A percentile compares a stretch with the other conserved stretches of the same genome.
Conservation (phyloP, 192 early-diverging fungal genomes). For the Rhizophlyctis rosea region DNA sequence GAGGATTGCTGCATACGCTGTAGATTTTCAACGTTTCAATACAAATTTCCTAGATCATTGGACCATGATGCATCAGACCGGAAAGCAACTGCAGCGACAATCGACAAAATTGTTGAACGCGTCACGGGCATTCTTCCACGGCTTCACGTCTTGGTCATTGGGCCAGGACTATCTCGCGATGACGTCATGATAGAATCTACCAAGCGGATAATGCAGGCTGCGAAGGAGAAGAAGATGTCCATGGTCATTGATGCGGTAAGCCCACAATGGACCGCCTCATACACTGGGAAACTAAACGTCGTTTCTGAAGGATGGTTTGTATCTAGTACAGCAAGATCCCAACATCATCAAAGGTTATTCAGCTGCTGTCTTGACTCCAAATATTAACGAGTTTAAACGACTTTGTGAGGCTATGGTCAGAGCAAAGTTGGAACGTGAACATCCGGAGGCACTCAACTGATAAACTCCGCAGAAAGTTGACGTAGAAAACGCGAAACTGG, state of each 20-base stretch:
- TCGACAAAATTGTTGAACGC: slow-evolving; percentile 32
- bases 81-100: slow-evolving; percentile 6
- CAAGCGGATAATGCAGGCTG: slow-evolving; percentile 63
- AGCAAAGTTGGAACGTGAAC: neutral
- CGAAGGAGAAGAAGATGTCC: slow-evolving; percentile 55
- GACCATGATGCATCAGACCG: slow-evolving; percentile 20
- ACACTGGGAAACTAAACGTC: no score
- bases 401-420: slow-evolving; percentile 60
- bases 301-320: slow-evolving; percentile 81
- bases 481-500: slow-evolving; percentile 26
- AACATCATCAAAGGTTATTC: slow-evolving; percentile 68
- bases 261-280: no score
- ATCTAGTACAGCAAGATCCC: slow-evolving; percentile 68
- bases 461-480: slow-evolving; percentile 15
- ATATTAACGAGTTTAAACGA: slow-evolving; percentile 78
- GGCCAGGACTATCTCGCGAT: slow-evolving; percentile 88
- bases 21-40: no score
- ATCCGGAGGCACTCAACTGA: neutral
- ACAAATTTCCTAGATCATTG: slow-evolving; percentile 14
- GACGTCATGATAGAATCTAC: slow-evolving; percentile 62
- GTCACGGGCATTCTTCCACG: slow-evolving; percentile 56
- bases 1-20: no score
- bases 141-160: slow-evolving; percentile 82
- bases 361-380: slow-evolving; percentile 81
- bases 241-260: slow-evolving; percentile 90